These are phyloP conservation scores for Ophiocordyceps australis DNA, from an alignment of 2,329 filamentous ascomycete species.

Conservation along the genomic window DNA sequence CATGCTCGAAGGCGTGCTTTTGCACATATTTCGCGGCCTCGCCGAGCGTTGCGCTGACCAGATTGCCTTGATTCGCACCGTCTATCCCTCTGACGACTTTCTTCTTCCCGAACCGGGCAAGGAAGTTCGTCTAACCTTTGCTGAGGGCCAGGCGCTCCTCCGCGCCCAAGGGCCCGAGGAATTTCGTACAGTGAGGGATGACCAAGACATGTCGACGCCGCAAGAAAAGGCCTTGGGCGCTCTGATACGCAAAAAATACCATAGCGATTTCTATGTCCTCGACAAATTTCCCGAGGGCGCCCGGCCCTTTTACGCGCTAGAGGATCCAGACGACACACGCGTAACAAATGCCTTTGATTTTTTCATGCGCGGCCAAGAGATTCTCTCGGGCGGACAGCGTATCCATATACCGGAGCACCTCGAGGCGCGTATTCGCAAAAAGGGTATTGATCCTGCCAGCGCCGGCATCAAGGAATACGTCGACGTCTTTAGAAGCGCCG, in stretches of 20 bases:
- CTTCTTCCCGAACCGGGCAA: slow-evolving; percentile 57
- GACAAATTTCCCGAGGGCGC: slow-evolving; percentile 89
- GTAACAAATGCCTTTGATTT: slow-evolving; percentile 4
- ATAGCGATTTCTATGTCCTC: slow-evolving; percentile 90
- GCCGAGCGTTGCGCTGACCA: slow-evolving; percentile 45
- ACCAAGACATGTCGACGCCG: slow-evolving; percentile 64
- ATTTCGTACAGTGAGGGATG: slow-evolving; percentile 48
- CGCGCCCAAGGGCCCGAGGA: slow-evolving; percentile 55
- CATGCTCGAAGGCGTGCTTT: slow-evolving; percentile 55
- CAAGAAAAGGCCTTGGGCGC: slow-evolving; percentile 81
- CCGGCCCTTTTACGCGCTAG: slow-evolving; percentile 84
- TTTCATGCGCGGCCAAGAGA: slow-evolving; percentile 89
- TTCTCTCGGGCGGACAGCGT: slow-evolving; percentile 81
- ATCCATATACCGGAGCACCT: slow-evolving; percentile 66
- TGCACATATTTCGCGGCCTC: slow-evolving; percentile 66
- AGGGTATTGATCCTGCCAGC: slow-evolving; percentile 63
- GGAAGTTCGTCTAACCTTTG: slow-evolving; percentile 60
- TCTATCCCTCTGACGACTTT: slow-evolving; percentile 65
- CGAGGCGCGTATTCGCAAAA: slow-evolving; percentile 55
- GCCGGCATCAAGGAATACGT: slow-evolving; percentile 79
- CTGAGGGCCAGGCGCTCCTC: slow-evolving; percentile 60
- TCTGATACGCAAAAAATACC: slow-evolving; percentile 73
- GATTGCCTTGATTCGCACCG: slow-evolving; percentile 51
- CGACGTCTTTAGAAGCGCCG: slow-evolving; percentile 61
- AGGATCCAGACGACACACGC: slow-evolving; percentile 18